A percentile compares a stretch with the other conserved stretches of the same genome.
phyloP scores from a whole-genome alignment of 75 land plant genomes.

The Pinus albicaulis region DNA sequence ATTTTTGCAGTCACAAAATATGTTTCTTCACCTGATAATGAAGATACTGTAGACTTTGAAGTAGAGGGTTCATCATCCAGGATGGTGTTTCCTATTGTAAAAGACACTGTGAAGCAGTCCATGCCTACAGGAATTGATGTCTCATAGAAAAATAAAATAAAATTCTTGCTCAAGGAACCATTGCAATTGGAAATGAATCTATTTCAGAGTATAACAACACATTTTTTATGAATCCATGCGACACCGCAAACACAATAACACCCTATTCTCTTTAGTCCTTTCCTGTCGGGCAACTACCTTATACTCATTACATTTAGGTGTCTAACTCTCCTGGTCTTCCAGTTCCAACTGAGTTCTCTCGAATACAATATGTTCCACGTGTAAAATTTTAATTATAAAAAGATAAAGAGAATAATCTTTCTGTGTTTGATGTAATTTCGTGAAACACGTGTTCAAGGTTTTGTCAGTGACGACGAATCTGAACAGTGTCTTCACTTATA shows the following conservation, averaged over 20 bases:
- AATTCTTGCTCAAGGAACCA: constrained; percentile 14
- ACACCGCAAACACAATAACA: background rate
- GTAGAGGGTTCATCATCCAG: constrained; percentile 54
- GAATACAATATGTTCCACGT: too few species aligned
- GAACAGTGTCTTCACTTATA: too few species aligned
- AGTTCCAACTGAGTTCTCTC: constrained; percentile 15
- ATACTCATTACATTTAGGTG: constrained; percentile 16
- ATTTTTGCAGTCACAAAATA: constrained; percentile 47
- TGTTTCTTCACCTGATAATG: constrained; percentile 57
- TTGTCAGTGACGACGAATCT: too few species aligned
- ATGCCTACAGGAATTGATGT: constrained; percentile 5
- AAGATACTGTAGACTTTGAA: constrained; percentile 70
- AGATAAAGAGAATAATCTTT: too few species aligned
- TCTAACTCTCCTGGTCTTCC: constrained; percentile 17
- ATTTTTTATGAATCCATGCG: constrained; percentile 13
- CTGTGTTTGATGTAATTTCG: too few species aligned
- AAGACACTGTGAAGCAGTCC: constrained; percentile 21
- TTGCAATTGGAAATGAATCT: constrained; percentile 22
- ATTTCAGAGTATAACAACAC: constrained; percentile 16
- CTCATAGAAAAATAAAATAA: constrained; percentile 21
- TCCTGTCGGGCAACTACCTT: constrained; percentile 21
- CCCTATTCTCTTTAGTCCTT: constrained; percentile 19
- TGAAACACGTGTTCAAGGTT: too few species aligned
- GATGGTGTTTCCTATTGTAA: constrained; percentile 18
- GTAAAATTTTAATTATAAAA: too few species aligned